Conservation (phyloP, 129 eudicot species). For the Gnaphalium uliginosum region DNA sequence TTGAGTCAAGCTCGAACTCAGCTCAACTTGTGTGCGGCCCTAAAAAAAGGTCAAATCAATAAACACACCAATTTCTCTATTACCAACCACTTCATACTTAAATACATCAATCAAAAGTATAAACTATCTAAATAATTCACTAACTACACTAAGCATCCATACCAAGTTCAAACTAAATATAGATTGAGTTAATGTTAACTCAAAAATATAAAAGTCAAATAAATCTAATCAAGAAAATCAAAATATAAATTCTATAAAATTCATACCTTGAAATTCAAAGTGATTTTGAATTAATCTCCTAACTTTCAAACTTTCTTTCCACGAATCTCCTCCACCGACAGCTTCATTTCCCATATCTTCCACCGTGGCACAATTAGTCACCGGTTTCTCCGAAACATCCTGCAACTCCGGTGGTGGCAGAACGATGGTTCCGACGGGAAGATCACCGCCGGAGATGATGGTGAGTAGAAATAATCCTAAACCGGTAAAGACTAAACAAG, state of each 20-base stretch:
- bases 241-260: not conserved
- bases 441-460: slow-evolving; percentile 38
- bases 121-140: not conserved
- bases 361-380: slow-evolving; percentile 42
- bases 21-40: not conserved
- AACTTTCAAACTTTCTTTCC: slow-evolving; percentile 43
- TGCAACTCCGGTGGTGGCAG: slow-evolving; percentile 20
- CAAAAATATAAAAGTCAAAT: not conserved
- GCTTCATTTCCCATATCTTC: slow-evolving; percentile 49
- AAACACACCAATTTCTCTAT: not conserved
- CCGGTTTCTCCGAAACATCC: slow-evolving; percentile 1
- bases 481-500: slow-evolving; percentile 36
- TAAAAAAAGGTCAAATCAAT: not conserved
- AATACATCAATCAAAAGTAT: not conserved
- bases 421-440: slow-evolving; percentile 24
- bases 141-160: not conserved
- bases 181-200: not conserved
- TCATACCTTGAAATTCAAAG: slow-evolving; percentile 43
- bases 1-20: too few species aligned
- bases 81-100: slow-evolving; percentile 4
- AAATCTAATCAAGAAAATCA: not conserved
- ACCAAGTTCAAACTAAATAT: not conserved
- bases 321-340: slow-evolving; percentile 36
- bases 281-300: slow-evolving; percentile 43
- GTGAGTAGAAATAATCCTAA: slow-evolving; percentile 29